Base-by-base conservation (phyloP, 306 rosid genomes). In the Elaeagnus macrophylla region DNA sequence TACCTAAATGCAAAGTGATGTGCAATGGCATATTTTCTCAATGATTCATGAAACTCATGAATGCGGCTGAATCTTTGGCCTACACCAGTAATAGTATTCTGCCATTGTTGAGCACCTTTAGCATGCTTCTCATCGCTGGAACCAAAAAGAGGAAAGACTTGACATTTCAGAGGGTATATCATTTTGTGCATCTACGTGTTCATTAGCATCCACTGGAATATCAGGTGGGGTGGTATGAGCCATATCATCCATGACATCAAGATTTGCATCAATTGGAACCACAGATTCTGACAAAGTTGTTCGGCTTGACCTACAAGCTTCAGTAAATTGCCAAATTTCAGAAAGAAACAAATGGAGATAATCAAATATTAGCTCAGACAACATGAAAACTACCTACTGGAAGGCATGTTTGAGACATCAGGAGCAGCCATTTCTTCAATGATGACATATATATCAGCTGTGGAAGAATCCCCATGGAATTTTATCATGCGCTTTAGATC, bases 1-100 rank as follows among this genome's bases (percentile, higher is more conserved):
- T 91, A 91, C 71, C 72, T 80, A 73, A 91, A 91, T 19, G 97
- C 96, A 67, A 91, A 91, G 61, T 86, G 94, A 78, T 77, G 95
- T 1, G 97, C 96, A 73, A 91, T 86, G 66, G 97, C 97, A 75
- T 86, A 91, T 72, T 86, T 91, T 56, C 96, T 96, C 80, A 91
- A 60, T 3, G 88, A 80, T 61, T 91, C 94, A 40, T 94, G 96
- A 61, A 91, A 91, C 70, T 91, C 97, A 67, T 84, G 79, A 56
- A 91, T 96, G 8, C 96, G 71, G 55, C 72, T 82, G 74, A 91
- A 91, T 58, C 97, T 76, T 69, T 91, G 97, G 51, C 96, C 97
- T 37, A 91, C 93, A 40, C 97, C 97, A 0, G 89, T 86, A 52
- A 91, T 91, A 32, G 97, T 75, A 59, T 84, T 91, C 83, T 86